Conservation (phyloP, 1,139 yeast species). For the Lodderomyces beijingensis region DNA sequence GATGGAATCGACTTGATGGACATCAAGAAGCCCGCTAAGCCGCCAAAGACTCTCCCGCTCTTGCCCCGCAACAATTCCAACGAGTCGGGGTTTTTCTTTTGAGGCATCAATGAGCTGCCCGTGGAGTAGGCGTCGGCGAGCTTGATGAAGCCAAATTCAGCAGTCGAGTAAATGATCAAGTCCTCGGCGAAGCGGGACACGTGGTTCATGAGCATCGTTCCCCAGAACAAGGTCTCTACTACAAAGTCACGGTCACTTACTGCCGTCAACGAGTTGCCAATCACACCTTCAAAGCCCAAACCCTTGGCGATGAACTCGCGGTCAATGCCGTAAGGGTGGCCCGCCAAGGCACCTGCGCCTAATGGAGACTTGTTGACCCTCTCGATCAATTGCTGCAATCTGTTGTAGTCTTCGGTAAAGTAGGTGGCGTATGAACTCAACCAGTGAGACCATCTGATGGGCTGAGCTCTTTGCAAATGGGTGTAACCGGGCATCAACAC, state of each 20-base stretch:
- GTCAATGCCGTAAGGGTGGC: conserved; percentile 97
- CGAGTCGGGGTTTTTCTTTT: conserved; percentile 96
- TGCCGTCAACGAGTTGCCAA: conserved; percentile 93
- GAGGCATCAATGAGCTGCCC: conserved; percentile 98
- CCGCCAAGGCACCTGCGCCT: conserved; percentile 98
- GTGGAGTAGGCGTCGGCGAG: conserved; percentile 97
- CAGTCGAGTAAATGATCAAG: conserved; percentile 90
- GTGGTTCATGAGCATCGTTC: conserved; percentile 92
- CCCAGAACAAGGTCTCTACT: conserved; percentile 96
- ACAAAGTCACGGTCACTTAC: conserved; percentile 97
- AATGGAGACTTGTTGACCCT: conserved; percentile 88
- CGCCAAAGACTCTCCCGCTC: conserved; percentile 95
- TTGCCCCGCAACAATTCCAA: conserved; percentile 93
- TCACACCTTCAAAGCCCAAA: conserved; percentile 75
- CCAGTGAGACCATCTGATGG: conserved; percentile 99
- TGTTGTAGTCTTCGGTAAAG: conserved; percentile 82
- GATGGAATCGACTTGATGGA: conserved; percentile 93
- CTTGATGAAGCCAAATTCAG: conserved; percentile 91
- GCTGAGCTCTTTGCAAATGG: conserved; percentile 97
- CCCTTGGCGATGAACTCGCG: conserved; percentile 80
- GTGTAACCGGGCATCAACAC: conserved; percentile 98
- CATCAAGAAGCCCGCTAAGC: conserved; percentile 93
- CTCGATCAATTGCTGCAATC: conserved; percentile 73
- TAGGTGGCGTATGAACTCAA: conserved; percentile 91
- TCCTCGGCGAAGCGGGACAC: conserved; percentile 93